These are phyloP conservation scores for Isabelozyma heimii DNA, from an alignment of 805 yeast genomes.

Conservation along the genomic window DNA sequence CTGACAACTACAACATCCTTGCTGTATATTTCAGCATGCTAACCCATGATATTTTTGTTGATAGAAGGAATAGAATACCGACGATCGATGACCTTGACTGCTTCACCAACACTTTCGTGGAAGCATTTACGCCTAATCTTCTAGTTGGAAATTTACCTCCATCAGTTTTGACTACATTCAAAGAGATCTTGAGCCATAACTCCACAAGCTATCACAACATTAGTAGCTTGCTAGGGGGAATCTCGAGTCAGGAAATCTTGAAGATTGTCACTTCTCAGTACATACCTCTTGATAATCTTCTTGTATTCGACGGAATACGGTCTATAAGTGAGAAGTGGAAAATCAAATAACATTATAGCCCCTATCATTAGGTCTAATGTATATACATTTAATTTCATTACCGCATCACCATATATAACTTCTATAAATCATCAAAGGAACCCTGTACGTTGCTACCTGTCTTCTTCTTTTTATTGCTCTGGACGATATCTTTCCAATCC, in stretches of 20 bases:
- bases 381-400: neutral
- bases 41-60: constrained; percentile 23
- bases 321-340: constrained; percentile 47
- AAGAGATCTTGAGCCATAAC: constrained; percentile 36
- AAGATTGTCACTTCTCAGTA: constrained; percentile 79
- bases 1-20: constrained; percentile 14
- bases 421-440: constrained; percentile 52
- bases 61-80: constrained; percentile 14
- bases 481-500: constrained; percentile 88
- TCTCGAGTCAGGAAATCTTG: constrained; percentile 80
- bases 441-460: constrained; percentile 44
- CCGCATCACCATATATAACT: neutral
- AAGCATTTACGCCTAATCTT: constrained; percentile 10
- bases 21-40: constrained; percentile 45
- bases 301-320: constrained; percentile 70
- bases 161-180: constrained; percentile 14
- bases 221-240: constrained; percentile 75
- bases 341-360: constrained; percentile 9
- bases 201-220: constrained; percentile 54
- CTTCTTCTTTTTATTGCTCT: constrained; percentile 61
- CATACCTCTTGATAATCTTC: constrained; percentile 67
- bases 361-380: neutral
- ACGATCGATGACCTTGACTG: constrained; percentile 14
- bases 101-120: constrained; percentile 16
- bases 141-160: constrained; percentile 14